phyloP scores from a whole-genome alignment of 176 grass and related monocot species.

The Thalia dealbata region DNA sequence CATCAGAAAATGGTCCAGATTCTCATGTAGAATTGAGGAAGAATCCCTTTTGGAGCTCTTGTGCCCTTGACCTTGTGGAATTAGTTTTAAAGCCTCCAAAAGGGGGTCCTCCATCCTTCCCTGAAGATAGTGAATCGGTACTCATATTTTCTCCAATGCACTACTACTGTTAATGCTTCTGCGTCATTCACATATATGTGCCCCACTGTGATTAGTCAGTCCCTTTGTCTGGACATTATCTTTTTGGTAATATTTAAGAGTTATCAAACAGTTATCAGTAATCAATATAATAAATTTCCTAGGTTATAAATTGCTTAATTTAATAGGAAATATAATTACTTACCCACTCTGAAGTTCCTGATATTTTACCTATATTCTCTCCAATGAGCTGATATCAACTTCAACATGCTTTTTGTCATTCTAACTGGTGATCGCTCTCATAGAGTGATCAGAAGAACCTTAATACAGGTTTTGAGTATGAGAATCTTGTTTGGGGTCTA shows the following conservation, averaged over 20 bases:
- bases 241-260: too few species aligned
- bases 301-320: neutral
- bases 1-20: conserved; percentile 16
- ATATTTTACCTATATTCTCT: neutral
- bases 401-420: neutral
- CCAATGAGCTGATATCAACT: neutral
- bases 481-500: neutral
- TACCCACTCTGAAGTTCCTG: neutral
- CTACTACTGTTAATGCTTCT: too few species aligned
- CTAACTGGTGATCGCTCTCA: too few species aligned
- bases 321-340: neutral
- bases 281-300: too few species aligned
- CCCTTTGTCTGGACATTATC: too few species aligned
- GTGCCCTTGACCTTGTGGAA: conserved; percentile 47
- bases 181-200: too few species aligned
- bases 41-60: conserved; percentile 30
- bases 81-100: conserved; percentile 62
- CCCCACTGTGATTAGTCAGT: too few species aligned
- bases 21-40: conserved; percentile 16
- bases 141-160: conserved; percentile 8
- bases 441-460: too few species aligned
- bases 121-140: conserved; percentile 65
- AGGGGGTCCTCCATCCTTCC: conserved; percentile 69
- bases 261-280: too few species aligned
- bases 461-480: neutral